Base-by-base conservation (phyloP, 805 yeast species). In the Pachysolen tannophilus region DNA sequence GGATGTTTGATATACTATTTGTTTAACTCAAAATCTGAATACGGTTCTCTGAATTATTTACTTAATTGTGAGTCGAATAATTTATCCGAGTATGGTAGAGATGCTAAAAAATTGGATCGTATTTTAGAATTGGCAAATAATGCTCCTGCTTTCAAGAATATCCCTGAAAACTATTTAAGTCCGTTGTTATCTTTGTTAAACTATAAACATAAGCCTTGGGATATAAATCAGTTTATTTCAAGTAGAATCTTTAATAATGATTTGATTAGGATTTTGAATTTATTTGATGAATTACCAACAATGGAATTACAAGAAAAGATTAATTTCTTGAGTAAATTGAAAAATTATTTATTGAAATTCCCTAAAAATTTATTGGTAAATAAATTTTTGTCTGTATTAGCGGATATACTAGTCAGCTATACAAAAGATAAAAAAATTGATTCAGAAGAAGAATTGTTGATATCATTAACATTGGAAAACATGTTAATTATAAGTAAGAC, bases 241-340 rank as follows among this genome's bases (percentile, higher is more conserved):
- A 75, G 86, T 8, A 74, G 69, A 25, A 83, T 75, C 46, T 90
- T 88, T 56, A 82, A 85, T 57, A 88, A 86, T 43, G 84, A 90
- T 34, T 61, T 87, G 33, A 75, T 90, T 34, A 80, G 82, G 48
- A 79, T 94, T 3, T 67, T 90, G 63, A 75, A 80, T 53, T 79
- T 82, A 46, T 56, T 90, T 30, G 97, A 90, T 50, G 92, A 83
- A 38, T 78, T 84, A 42, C 75, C 87, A 8, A 82, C 95, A 1
- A 80, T 82, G 45, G 60, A 78, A 2, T 61, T 65, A 6, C 68
- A 67, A 13, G 97, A 90, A 39, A 81, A 80, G 47, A 53, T 72
- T 17, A 62, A 75, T 1, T 86, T 86, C 50, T 63, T 88, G 43
- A 69, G 70, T 35, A 86, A 86, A 1, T 62, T 90, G 35, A 55